Conservation (phyloP, 2,329 filamentous ascomycete species). For the Colletotrichum zoysiae region DNA sequence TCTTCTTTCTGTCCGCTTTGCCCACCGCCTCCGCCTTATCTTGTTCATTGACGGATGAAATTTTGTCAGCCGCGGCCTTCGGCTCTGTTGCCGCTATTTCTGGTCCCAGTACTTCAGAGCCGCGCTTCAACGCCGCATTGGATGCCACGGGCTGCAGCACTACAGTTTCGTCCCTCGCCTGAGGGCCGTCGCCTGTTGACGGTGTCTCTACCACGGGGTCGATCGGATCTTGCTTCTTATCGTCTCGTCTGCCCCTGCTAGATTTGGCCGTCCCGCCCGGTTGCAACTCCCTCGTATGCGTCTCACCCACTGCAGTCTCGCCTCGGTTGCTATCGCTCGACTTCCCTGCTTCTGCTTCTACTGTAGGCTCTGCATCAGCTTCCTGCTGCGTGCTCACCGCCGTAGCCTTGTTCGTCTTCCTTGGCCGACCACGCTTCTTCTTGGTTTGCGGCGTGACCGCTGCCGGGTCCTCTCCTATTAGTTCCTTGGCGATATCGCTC, state of each 20-base stretch:
- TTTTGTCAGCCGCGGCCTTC: not conserved
- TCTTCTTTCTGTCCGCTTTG: conserved; percentile 37
- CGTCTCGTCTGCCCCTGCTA: conserved; percentile 4
- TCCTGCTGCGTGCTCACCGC: conserved; percentile 32
- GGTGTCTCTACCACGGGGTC: conserved; percentile 3
- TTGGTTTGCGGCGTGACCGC: conserved; percentile 30
- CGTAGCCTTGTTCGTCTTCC: conserved; percentile 50
- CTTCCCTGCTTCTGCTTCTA: not conserved
- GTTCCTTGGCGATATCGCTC: conserved; percentile 1
- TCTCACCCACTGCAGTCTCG: not conserved
- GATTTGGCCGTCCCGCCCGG: not conserved
- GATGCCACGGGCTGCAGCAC: conserved; percentile 30
- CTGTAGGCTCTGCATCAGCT: conserved; percentile 10
- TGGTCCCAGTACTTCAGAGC: conserved; percentile 16
- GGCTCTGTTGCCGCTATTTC: conserved; percentile 17
- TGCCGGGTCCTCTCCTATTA: conserved; percentile 8
- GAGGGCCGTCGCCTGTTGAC: not conserved
- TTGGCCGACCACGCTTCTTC: conserved; percentile 55
- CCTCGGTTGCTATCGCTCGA: not conserved
- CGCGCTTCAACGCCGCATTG: conserved; percentile 18
- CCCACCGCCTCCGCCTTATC: conserved; percentile 37
- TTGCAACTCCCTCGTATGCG: conserved; percentile 2
- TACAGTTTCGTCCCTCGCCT: not conserved
- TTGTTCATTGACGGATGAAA: conserved; percentile 5
- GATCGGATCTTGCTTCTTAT: not conserved